Conservation (phyloP, 2,329 filamentous ascomycete genomes). For the Onygena corvina region DNA sequence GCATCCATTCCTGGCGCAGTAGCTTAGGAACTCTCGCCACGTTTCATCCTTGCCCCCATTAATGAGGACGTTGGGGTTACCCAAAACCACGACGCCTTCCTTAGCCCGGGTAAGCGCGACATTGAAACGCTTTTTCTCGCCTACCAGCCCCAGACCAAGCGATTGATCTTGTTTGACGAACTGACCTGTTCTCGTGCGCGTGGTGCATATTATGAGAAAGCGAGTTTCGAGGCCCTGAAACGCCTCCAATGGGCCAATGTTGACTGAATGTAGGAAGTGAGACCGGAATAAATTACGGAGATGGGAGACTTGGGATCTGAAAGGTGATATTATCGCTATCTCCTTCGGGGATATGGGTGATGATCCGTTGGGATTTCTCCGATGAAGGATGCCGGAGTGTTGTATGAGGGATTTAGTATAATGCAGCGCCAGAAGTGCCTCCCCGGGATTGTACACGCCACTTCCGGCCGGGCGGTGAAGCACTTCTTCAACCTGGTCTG, state of each 20-base stretch:
- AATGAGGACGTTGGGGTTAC: conserved; percentile 29
- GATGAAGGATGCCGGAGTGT: conserved; percentile 22
- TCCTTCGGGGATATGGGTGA: conserved; percentile 23
- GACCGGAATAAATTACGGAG: conserved; percentile 29
- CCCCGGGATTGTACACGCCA: conserved; percentile 16
- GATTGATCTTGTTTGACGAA: conserved; percentile 18
- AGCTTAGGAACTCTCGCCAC: conserved; percentile 30
- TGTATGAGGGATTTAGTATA: conserved; percentile 18
- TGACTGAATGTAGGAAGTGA: conserved; percentile 27
- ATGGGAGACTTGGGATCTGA: conserved; percentile 34
- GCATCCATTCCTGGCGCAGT: conserved; percentile 30
- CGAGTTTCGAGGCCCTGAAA: conserved; percentile 37
- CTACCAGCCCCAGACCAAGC: conserved; percentile 26
- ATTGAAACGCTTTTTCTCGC: conserved; percentile 32
- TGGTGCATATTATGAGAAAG: conserved; percentile 37
- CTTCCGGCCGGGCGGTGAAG: conserved; percentile 15
- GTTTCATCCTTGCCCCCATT: conserved; percentile 22
- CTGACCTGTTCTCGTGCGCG: conserved; percentile 21
- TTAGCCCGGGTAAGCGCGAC: conserved; percentile 37
- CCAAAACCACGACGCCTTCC: conserved; percentile 33
- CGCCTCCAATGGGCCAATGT: conserved; percentile 37
- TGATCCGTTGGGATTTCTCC: conserved; percentile 11
- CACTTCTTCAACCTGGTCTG: conserved; percentile 33
- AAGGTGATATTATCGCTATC: conserved; percentile 36
- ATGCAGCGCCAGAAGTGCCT: conserved; percentile 16